A percentile compares a stretch with the other conserved stretches of the same genome.
Evolutionary conservation across 2,329 filamentous ascomycete genomes (phyloP).

Genomic region (Colletotrichum kahawae): DNA sequence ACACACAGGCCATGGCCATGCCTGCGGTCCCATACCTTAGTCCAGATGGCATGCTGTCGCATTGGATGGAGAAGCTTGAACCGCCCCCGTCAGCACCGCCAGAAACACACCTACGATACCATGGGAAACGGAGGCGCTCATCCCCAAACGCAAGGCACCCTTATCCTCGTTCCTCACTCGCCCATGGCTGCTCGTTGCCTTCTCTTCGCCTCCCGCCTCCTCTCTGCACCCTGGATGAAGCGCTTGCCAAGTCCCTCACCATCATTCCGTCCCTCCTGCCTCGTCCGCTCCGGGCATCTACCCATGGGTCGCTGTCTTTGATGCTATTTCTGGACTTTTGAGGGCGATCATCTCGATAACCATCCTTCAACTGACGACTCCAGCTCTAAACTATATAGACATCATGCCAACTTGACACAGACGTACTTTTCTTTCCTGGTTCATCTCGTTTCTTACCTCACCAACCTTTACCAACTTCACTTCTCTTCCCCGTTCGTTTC

Average conservation of each 20-base stretch:
- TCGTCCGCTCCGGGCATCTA: neutral
- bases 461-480: neutral
- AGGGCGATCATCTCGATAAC: constrained; percentile 7
- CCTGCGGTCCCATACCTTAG: neutral
- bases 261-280: neutral
- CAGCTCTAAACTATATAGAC: constrained; percentile 8
- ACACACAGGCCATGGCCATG: neutral
- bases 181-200: neutral
- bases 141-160: constrained; percentile 6
- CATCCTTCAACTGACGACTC: neutral
- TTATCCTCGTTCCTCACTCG: neutral
- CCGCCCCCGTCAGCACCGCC: neutral
- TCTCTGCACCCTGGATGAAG: constrained; percentile 13
- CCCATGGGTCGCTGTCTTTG: neutral
- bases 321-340: constrained; percentile 19
- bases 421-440: neutral
- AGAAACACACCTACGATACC: constrained; percentile 5
- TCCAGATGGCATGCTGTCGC: constrained; percentile 11
- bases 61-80: constrained; percentile 14
- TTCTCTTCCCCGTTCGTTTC: constrained; percentile 16
- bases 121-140: constrained; percentile 16
- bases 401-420: constrained; percentile 16
- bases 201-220: neutral
- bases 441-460: constrained; percentile 13
- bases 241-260: constrained; percentile 14